Base-by-base conservation (phyloP, 805 yeast species). In the Wickerhamomyces canadensis region DNA sequence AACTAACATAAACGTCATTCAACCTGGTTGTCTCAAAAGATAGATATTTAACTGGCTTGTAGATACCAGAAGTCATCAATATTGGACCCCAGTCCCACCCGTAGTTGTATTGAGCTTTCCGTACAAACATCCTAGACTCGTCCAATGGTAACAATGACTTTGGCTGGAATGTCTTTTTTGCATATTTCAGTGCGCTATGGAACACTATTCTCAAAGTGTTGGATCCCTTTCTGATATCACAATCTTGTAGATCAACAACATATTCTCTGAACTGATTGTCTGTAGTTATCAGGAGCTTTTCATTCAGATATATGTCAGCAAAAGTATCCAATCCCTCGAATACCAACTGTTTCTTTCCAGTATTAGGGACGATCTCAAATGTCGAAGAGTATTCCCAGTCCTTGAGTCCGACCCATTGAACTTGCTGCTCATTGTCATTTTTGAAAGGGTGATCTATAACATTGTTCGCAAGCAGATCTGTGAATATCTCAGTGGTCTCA, bases 61-160 rank as follows among this genome's bases (percentile, higher is more conserved):
- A 39, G 16, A 43, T 39, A 27, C 49, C 47, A 36, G 43, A 44
- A 8, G 47, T 36, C 11, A 42, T 34, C n/a, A 47, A 18, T 2
- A 40, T 41, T 12, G 51, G 73, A 15, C 77, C 78, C 79, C 78
- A 73, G 49, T 73, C 79, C 79, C 78, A 73, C 3, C 79, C 78
- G 45, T 60, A 73, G 42, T 71, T 75, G 46, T 72, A 72, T 48
- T 70, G 78, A 1, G 78, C 74, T 47, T 72, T 72, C 43, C 79
- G 57, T 14, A 67, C 63, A 36, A 69, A 64, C 37, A 66, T 51
- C 27, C 78, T 56, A 33, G 62, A 51, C 19, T 34, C 28, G 9
- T 65, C 41, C 14, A 71, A 75, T 4, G 75, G 76, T 41, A 40
- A 27, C 27, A 48, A 27, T 15, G 43, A 42, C 6, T 37, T 37